Evolutionary conservation across 2,329 filamentous ascomycete genomes (phyloP), one percentile per base, ranked within the genome.

Genomic region (Trichoderma citrinoviride): DNA sequence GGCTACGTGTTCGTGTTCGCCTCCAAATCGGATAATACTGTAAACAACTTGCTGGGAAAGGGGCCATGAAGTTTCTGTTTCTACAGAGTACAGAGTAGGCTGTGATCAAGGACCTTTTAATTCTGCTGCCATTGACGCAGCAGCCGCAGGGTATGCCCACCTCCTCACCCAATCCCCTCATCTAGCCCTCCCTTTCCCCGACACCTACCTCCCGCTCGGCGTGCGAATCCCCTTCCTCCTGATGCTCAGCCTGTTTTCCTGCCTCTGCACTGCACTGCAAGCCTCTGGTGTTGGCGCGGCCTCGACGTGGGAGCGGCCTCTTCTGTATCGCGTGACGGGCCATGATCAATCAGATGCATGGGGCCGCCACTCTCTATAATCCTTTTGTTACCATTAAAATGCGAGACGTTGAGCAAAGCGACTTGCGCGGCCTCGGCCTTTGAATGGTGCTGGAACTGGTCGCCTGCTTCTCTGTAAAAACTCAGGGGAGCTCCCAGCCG

Each of bases 61-160:
- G 57, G 46, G 63, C 62, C 47, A 69, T 69, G 61, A 67, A 62
- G 56, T 61, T 58, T 55, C 65, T 50, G 62, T 64, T 56, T 62
- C 64, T 63, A 46, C 60, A 21, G 49, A 62, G 60, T 37, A 62
- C 60, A 62, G 60, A 62, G 60, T 62, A 63, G 65, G 58, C 61
- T 52, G 67, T 61, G 72, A 71, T 60, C 70, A 72, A 25, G 68
- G 68, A 37, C 37, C 5, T 37, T n/a, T 70, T 69, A 54, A 46
- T 71, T 54, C 67, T 68, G 61, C 65, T 62, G 66, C 66, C 69
- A 67, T 65, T 69, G 67, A 61, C 68, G 60, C 68, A 69, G 69
- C 55, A 62, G 61, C 68, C 71, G 70, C 70, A 74, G 75, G 74
- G 75, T 76, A 76, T 76, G 75, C 70, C 67, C 44, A 68, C 67